Conservation (phyloP, 768 basidiomycete genomes). For the Cystobasidium onofrii region DNA sequence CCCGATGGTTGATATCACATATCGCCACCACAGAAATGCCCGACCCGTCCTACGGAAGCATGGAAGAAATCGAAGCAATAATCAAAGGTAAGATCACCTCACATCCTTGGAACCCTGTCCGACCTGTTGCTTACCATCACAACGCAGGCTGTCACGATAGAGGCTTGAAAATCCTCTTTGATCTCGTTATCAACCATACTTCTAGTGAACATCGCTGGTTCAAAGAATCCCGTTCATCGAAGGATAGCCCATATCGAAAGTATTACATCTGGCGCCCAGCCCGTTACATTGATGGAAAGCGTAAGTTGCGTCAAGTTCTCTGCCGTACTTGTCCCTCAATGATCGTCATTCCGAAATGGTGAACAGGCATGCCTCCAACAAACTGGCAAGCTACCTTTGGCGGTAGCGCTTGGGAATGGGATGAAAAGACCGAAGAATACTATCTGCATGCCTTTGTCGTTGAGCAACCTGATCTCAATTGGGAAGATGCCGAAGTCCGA, state of each 20-base stretch:
- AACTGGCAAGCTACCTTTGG: slow-evolving; percentile 58
- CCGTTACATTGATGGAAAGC: slow-evolving; percentile 53
- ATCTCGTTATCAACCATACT: slow-evolving; percentile 65
- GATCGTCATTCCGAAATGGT: too few relatives aligned
- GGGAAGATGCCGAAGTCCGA: slow-evolving; percentile 52
- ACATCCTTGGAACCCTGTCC: not conserved
- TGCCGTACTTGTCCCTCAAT: too few relatives aligned
- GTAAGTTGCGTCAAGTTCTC: slow-evolving; percentile 40
- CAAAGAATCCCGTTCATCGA: slow-evolving; percentile 53
- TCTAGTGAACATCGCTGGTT: slow-evolving; percentile 71
- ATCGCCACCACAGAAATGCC: slow-evolving; percentile 50
- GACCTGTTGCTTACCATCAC: too few relatives aligned
- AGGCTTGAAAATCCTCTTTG: slow-evolving; percentile 62
- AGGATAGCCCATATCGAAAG: slow-evolving; percentile 57
- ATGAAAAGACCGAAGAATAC: slow-evolving; percentile 60
- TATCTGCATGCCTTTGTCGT: slow-evolving; percentile 62
- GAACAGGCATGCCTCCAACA: slow-evolving; percentile 53
- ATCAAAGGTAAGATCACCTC: slow-evolving; percentile 33
- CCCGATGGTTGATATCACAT: not conserved
- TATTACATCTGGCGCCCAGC: slow-evolving; percentile 71
- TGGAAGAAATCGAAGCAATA: slow-evolving; percentile 48
- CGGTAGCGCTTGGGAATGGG: slow-evolving; percentile 57
- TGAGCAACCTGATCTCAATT: slow-evolving; percentile 69
- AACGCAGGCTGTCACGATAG: slow-evolving; percentile 50
- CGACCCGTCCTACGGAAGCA: slow-evolving; percentile 59